Conservation (phyloP, 2,329 filamentous ascomycete species). For the Didymella segeticola region DNA sequence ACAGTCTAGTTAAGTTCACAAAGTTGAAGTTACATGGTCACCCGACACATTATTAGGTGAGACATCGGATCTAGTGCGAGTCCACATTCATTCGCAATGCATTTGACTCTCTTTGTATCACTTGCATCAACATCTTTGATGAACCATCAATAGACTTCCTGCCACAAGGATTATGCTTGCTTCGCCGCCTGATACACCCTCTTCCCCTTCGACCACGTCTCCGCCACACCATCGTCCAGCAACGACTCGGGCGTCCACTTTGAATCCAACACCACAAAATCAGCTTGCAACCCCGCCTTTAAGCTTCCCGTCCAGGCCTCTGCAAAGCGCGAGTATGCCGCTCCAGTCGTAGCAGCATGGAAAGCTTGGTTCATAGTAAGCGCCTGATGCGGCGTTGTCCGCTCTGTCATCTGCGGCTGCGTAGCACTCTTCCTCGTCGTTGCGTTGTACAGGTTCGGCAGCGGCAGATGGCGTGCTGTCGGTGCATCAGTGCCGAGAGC, state of each 20-base stretch:
- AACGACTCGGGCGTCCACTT: constrained; percentile 55
- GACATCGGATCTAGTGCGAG: too few species aligned
- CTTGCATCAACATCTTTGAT: too few species aligned
- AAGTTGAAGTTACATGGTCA: too few species aligned
- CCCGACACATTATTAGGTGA: too few species aligned
- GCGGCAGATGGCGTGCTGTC: constrained; percentile 59
- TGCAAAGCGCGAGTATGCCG: constrained; percentile 62
- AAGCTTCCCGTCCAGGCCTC: constrained; percentile 60
- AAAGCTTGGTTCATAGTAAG: constrained; percentile 61
- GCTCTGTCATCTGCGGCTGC: constrained; percentile 35
- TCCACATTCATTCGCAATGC: too few species aligned
- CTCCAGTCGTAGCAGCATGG: constrained; percentile 59
- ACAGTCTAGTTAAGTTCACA: too few species aligned
- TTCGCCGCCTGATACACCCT: neutral
- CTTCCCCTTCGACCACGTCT: constrained; percentile 48
- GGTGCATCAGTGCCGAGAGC: constrained; percentile 65
- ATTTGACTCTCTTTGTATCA: too few species aligned
- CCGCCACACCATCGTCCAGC: constrained; percentile 51
- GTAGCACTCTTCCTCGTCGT: constrained; percentile 60
- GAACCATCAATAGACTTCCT: too few species aligned
- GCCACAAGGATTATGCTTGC: neutral
- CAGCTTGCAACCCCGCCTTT: constrained; percentile 58
- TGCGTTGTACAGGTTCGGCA: constrained; percentile 63
- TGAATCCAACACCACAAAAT: constrained; percentile 62
- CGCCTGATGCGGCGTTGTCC: constrained; percentile 52